Evolutionary conservation across 2,329 filamentous ascomycete species (phyloP).

Genomic region (Verticillium albo-atrum): DNA sequence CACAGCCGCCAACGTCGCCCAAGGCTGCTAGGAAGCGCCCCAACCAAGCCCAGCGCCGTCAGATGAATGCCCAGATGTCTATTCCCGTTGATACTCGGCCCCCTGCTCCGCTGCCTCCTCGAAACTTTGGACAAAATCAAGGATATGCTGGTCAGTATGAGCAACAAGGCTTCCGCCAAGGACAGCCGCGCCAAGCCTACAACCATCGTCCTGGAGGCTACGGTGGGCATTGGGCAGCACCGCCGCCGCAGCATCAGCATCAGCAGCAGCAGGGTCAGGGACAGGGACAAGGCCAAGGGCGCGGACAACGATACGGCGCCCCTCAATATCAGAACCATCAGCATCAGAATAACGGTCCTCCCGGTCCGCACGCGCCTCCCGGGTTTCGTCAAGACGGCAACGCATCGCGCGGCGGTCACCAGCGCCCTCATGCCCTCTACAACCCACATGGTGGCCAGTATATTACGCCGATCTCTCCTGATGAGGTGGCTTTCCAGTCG

Average conservation of each 20-base stretch:
- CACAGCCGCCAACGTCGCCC: conserved; percentile 9
- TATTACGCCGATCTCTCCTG: conserved; percentile 20
- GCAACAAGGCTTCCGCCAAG: not conserved
- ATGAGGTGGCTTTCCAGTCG: conserved; percentile 45
- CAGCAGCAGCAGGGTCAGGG: conserved; percentile 17
- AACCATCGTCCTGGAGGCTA: not conserved
- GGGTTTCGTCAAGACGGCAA: not conserved
- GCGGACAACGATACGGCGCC: not conserved
- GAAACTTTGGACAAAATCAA: not conserved
- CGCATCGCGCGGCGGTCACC: not conserved
- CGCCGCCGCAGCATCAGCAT: conserved; percentile 6
- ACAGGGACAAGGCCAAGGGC: not conserved
- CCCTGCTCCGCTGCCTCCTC: conserved; percentile 18
- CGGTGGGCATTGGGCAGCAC: not conserved
- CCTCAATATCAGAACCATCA: not conserved
- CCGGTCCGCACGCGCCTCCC: not conserved
- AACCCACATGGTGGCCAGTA: conserved; percentile 22
- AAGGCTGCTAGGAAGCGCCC: conserved; percentile 43
- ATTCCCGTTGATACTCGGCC: conserved; percentile 48
- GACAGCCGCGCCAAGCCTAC: not conserved
- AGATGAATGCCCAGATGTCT: conserved; percentile 56
- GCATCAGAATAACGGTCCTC: not conserved
- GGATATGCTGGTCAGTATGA: not conserved
- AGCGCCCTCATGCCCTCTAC: conserved; percentile 17
- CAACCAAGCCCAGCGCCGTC: conserved; percentile 60